These are phyloP conservation scores for Brassica hybrid DNA, from an alignment of 441 rosid species.

Conservation along the genomic window DNA sequence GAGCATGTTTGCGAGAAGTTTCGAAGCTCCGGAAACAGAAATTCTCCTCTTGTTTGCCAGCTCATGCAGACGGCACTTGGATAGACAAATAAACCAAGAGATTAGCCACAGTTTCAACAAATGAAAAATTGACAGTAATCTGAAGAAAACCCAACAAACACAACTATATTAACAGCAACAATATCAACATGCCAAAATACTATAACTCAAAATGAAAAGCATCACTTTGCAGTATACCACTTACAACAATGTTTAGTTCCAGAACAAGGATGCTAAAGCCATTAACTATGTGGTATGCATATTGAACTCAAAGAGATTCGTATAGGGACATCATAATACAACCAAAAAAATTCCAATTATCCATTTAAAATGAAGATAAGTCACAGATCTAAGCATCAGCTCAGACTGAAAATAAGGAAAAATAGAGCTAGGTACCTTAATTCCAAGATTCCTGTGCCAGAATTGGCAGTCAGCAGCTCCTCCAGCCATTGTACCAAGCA, in stretches of 20 bases:
- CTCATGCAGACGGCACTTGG: conserved; percentile 90
- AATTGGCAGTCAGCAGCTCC: conserved; percentile 99
- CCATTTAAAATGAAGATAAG: background rate
- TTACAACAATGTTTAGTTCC: background rate
- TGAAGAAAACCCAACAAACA: background rate
- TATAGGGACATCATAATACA: background rate
- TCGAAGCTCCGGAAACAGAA: conserved; percentile 98
- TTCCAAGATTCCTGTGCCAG: conserved; percentile 98
- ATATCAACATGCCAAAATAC: background rate
- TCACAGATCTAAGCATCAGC: conserved; percentile 2
- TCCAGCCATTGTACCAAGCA: conserved; percentile 99
- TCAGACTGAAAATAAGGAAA: background rate
- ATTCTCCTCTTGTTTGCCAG: conserved; percentile 98
- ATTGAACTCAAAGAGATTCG: background rate
- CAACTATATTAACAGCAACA: background rate
- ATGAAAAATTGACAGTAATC: background rate
- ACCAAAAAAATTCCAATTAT: background rate
- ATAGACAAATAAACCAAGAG: conserved; percentile 17
- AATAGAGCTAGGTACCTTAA: conserved; percentile 59
- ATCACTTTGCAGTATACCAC: background rate
- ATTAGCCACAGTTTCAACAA: conserved; percentile 16
- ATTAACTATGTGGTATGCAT: background rate
- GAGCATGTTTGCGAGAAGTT: conserved; percentile 94
- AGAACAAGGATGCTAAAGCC: conserved; percentile 1
- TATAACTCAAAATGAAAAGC: background rate